These are phyloP conservation scores for Pneumocystis canis DNA, from an alignment of 1,139 yeast genomes.

Conservation along the genomic window DNA sequence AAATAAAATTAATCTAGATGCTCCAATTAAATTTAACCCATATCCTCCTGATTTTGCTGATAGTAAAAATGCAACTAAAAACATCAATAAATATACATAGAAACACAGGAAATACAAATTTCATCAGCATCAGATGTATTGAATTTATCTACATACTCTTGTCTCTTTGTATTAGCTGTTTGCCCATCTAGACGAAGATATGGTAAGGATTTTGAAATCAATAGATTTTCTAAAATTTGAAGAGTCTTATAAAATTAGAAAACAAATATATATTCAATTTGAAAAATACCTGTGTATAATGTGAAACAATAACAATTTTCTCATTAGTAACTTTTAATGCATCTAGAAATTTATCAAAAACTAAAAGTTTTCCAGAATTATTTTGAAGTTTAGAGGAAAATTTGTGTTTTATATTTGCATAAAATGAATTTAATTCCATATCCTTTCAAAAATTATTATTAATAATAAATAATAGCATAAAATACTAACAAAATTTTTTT, in stretches of 20 bases:
- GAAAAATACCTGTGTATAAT: conserved; percentile 45
- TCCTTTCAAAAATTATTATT: background rate
- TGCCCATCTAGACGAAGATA: conserved; percentile 70
- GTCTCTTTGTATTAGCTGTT: conserved; percentile 53
- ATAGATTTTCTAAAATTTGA: conserved; percentile 51
- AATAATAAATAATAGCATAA: background rate
- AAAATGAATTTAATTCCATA: conserved; percentile 4
- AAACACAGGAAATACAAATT: background rate
- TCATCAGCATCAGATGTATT: conserved; percentile 34
- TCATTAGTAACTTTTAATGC: conserved; percentile 33
- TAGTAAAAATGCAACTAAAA: conserved; percentile 50
- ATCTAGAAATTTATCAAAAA: conserved; percentile 22
- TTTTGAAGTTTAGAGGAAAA: background rate
- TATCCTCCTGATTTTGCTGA: conserved; percentile 87
- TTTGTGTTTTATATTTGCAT: background rate
- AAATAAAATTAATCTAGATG: conserved; percentile 65
- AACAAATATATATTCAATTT: background rate
- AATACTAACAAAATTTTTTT: conserved; percentile 11
- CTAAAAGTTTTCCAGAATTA: conserved; percentile 25
- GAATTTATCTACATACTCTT: conserved; percentile 51
- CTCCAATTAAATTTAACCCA: conserved; percentile 82
- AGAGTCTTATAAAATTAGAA: conserved; percentile 32
- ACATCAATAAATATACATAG: background rate
- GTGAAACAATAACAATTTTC: conserved; percentile 75
- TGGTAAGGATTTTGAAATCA: conserved; percentile 37